Evolutionary conservation across 106 monocot species (phyloP).

Genomic region (Dendrobium huoshanense): DNA sequence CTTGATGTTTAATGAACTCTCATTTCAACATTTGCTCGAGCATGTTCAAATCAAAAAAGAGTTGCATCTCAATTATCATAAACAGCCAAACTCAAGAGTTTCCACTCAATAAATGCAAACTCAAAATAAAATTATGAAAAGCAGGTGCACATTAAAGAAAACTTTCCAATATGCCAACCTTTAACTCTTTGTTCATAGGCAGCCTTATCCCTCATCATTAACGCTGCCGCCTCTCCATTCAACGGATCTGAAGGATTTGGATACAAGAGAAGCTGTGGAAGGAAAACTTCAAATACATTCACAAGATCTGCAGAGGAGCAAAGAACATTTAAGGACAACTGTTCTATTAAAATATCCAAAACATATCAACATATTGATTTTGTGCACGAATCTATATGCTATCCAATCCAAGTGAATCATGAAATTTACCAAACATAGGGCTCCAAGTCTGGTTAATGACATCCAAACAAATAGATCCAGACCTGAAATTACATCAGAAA

Average conservation of each 20-base stretch:
- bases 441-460: conserved; percentile 79
- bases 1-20: not conserved
- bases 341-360: not conserved
- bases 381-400: not conserved
- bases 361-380: not conserved
- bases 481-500: conserved; percentile 25
- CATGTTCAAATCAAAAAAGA: not conserved
- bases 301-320: conserved; percentile 49
- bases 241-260: conserved; percentile 73
- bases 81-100: not conserved
- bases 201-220: conserved; percentile 53
- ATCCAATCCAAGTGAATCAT: not conserved
- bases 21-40: not conserved
- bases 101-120: not conserved
- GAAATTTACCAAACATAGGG: conserved; percentile 58
- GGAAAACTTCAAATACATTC: conserved; percentile 59
- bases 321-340: not conserved
- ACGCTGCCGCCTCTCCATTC: conserved; percentile 59
- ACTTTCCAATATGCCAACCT: conserved; percentile 29
- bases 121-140: not conserved
- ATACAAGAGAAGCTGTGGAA: conserved; percentile 63
- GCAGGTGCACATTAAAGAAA: not conserved
- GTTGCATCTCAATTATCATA: not conserved
- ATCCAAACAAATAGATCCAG: conserved; percentile 76
- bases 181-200: conserved; percentile 64